A percentile compares a stretch with the other conserved stretches of the same genome.
Conservation (phyloP, 1,284 basidiomycete genomes). For the Stygiomarasmius scandens region DNA sequence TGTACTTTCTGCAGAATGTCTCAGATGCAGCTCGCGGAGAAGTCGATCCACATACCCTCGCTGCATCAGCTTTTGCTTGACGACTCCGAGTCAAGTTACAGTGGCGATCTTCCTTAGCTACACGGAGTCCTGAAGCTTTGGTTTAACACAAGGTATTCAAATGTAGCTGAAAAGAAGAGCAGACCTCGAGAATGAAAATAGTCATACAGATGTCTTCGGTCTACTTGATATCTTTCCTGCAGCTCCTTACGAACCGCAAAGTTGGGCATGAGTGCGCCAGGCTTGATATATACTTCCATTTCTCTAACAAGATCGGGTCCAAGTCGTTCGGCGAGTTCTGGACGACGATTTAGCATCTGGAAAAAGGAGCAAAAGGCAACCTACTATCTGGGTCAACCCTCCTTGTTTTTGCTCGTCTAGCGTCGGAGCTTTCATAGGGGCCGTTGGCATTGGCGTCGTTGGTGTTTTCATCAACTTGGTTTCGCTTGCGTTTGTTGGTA, state of each 20-base stretch:
- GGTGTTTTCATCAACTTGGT: not conserved
- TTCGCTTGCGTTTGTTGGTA: slow-evolving; percentile 7
- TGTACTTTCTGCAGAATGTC: slow-evolving; percentile 1
- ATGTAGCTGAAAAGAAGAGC: not conserved
- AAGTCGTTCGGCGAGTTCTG: slow-evolving; percentile 63
- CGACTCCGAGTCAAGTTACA: slow-evolving; percentile 47
- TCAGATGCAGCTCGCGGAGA: not conserved
- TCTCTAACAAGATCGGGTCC: slow-evolving; percentile 67
- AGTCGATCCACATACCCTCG: not conserved
- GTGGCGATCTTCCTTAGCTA: slow-evolving; percentile 67
- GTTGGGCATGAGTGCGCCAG: slow-evolving; percentile 73
- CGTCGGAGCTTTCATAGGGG: not conserved
- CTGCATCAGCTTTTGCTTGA: slow-evolving; percentile 31
- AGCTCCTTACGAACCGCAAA: slow-evolving; percentile 69
- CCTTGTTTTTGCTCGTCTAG: slow-evolving; percentile 31
- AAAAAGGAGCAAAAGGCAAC: not conserved
- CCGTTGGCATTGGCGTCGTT: slow-evolving; percentile 1
- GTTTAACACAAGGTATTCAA: not conserved
- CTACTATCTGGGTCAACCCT: slow-evolving; percentile 52
- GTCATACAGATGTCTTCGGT: slow-evolving; percentile 74
- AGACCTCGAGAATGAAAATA: slow-evolving; percentile 67
- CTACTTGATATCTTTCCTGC: slow-evolving; percentile 66
- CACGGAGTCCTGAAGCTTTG: slow-evolving; percentile 55
- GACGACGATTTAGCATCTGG: slow-evolving; percentile 29
- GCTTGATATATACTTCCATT: slow-evolving; percentile 63